Conservation (phyloP, 306 rosid genomes). For the Erythrophleum fordii region DNA sequence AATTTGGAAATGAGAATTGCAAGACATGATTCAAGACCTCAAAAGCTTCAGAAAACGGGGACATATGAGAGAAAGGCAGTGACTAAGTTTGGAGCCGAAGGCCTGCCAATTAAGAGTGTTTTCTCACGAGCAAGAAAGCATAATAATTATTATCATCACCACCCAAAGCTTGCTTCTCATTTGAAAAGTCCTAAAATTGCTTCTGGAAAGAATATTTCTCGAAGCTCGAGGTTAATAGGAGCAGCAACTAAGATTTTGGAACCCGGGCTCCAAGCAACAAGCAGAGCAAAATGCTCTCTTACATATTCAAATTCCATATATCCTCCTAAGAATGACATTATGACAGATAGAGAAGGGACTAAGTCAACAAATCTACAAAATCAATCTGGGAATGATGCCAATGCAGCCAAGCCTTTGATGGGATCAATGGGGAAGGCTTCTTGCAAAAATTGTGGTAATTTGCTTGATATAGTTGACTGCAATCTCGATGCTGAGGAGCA, state of each 20-base stretch:
- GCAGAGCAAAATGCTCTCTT: slow-evolving; percentile 59
- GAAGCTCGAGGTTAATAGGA: slow-evolving; percentile 77
- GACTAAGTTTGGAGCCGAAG: slow-evolving; percentile 76
- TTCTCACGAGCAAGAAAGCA: slow-evolving; percentile 66
- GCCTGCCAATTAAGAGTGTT: slow-evolving; percentile 76
- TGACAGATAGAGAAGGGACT: slow-evolving; percentile 30
- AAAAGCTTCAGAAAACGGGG: slow-evolving; percentile 78
- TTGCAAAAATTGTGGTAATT: slow-evolving; percentile 70
- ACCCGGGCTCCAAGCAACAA: slow-evolving; percentile 74
- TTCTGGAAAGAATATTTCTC: slow-evolving; percentile 57
- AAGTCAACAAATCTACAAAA: slow-evolving; percentile 38
- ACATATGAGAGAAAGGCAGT: slow-evolving; percentile 60
- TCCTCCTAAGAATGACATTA: slow-evolving; percentile 40
- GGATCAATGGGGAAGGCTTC: slow-evolving; percentile 51
- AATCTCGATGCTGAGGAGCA: slow-evolving; percentile 46
- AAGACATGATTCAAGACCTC: slow-evolving; percentile 81
- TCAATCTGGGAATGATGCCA: slow-evolving; percentile 42
- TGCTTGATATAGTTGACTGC: slow-evolving; percentile 53
- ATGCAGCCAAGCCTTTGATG: slow-evolving; percentile 42
- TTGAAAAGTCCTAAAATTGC: slow-evolving; percentile 67
- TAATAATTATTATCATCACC: slow-evolving; percentile 46
- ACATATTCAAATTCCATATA: slow-evolving; percentile 51
- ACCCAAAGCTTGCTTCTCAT: slow-evolving; percentile 67
- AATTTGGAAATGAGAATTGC: slow-evolving; percentile 56
- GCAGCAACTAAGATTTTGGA: slow-evolving; percentile 90